phyloP scores from a whole-genome alignment of 1,139 yeast genomes.

The Suhomyces coccinellae region DNA sequence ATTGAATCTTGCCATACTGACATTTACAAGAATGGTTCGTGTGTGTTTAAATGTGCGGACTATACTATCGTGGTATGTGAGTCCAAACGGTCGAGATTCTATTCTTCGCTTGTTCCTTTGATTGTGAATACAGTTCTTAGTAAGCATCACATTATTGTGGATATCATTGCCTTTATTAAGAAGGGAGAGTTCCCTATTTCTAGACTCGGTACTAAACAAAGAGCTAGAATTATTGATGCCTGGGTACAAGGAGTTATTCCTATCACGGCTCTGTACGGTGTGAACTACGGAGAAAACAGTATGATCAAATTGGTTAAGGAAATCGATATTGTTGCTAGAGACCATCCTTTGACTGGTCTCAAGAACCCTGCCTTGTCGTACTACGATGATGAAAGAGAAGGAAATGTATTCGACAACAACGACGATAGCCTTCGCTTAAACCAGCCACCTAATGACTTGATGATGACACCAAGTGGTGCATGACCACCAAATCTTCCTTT shows the following conservation, averaged over 20 bases:
- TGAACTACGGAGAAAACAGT: slow-evolving; percentile 67
- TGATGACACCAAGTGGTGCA: background rate
- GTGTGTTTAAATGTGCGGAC: slow-evolving; percentile 83
- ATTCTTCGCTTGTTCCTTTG: slow-evolving; percentile 80
- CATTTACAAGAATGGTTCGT: slow-evolving; percentile 58
- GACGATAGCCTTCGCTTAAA: slow-evolving; percentile 34
- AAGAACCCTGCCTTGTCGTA: slow-evolving; percentile 47
- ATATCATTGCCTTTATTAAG: slow-evolving; percentile 78
- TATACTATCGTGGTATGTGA: slow-evolving; percentile 80
- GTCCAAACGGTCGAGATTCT: slow-evolving; percentile 48
- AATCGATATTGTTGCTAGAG: slow-evolving; percentile 44
- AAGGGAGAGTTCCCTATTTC: slow-evolving; percentile 67
- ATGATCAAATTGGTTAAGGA: slow-evolving; percentile 57
- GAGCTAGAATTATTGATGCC: slow-evolving; percentile 65
- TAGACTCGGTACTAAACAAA: slow-evolving; percentile 71
- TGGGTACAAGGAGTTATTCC: slow-evolving; percentile 54
- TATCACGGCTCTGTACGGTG: slow-evolving; percentile 44
- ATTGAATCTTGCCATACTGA: slow-evolving; percentile 66
- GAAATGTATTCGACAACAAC: slow-evolving; percentile 33
- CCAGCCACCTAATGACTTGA: background rate
- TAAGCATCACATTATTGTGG: slow-evolving; percentile 82
- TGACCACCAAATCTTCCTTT: background rate
- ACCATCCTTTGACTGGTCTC: slow-evolving; percentile 45
- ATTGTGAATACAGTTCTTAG: slow-evolving; percentile 77
- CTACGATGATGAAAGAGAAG: slow-evolving; percentile 33